Base-by-base conservation (phyloP, 192 early-diverging fungal species). In the Fimicolochytrium jonesii region DNA sequence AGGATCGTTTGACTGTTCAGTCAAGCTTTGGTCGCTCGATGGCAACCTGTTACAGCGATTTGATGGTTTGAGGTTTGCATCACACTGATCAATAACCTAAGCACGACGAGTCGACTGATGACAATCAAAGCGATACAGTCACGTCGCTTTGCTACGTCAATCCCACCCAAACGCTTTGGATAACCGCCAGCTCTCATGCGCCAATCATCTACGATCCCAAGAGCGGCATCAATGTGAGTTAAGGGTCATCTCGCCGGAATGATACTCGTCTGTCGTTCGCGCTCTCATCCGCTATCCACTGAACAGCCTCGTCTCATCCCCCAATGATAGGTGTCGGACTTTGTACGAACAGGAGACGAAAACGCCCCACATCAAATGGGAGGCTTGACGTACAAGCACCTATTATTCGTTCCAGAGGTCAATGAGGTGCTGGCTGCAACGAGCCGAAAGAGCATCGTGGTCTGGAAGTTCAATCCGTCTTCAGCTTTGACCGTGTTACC, bases 11-110 rank as follows among this genome's bases (percentile, higher is more conserved):
- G 82, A 84, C 58, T 51, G 80, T 22, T 66, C 75, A 26, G 82
- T 84, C 7, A 82, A 83, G 54, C 60, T 84, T 4, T 84, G 82
- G 82, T 84, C 82, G 13, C 50, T 84, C 3, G 82, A 84, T 59
- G 82, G 82, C n/a, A 84, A 79, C 46, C 44, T 80, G 31, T 49
- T 84, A 36, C 82, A 84, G 60, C 46, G 70, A 33, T 83, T 84
- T 46, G 80, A 84, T 56, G 82, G 82, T 10, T 78, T 84, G 28
- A 67, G 53, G 71, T n/a, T n/a, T 65, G 42, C 7, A 44, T 52
- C 1, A 7, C 7, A 6, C 26, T 20, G 9, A 31, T 15, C 31
- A 3, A n/a, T n/a, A n/a, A n/a, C n/a, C n/a, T 37, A 32, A 44
- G 46, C 2, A n/a, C 33, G 17, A 11, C 11, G 23, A 25, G 28